Conservation (phyloP, 1,284 basidiomycete species). For the Schizophyllum amplum region DNA sequence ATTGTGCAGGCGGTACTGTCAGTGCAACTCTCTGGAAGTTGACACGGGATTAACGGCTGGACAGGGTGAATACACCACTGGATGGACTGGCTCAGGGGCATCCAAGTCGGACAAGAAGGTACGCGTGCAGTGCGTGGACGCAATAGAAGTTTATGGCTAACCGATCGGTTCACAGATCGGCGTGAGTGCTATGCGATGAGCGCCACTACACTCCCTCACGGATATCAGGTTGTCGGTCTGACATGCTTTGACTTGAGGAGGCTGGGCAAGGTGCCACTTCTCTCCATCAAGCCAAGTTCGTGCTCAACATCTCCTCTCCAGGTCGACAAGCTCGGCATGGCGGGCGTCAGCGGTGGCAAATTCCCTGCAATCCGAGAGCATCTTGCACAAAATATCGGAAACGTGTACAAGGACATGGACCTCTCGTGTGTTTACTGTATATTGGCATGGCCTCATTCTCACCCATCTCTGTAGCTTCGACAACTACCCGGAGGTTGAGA, state of each 20-base stretch:
- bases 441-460: neutral
- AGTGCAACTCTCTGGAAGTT: slow-evolving; percentile 15
- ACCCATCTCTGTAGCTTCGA: slow-evolving; percentile 48
- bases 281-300: no score
- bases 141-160: neutral
- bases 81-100: slow-evolving; percentile 84
- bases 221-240: slow-evolving; percentile 72
- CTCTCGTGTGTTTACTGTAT: slow-evolving; percentile 48
- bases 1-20: slow-evolving; percentile 54
- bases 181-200: slow-evolving; percentile 30
- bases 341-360: slow-evolving; percentile 76
- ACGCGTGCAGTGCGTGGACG: neutral
- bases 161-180: slow-evolving; percentile 43
- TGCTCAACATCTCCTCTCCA: no score
- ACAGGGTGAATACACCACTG: slow-evolving; percentile 88
- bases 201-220: slow-evolving; percentile 7
- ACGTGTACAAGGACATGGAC: slow-evolving; percentile 83
- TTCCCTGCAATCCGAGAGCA: slow-evolving; percentile 81
- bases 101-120: slow-evolving; percentile 94
- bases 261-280: no score
- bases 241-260: slow-evolving; percentile 87
- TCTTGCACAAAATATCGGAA: slow-evolving; percentile 75
- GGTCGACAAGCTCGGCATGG: slow-evolving; percentile 74
- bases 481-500: slow-evolving; percentile 66
- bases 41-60: neutral